Evolutionary conservation across 495 filamentous ascomycete genomes (phyloP).

Genomic region (Tricharina praecox): DNA sequence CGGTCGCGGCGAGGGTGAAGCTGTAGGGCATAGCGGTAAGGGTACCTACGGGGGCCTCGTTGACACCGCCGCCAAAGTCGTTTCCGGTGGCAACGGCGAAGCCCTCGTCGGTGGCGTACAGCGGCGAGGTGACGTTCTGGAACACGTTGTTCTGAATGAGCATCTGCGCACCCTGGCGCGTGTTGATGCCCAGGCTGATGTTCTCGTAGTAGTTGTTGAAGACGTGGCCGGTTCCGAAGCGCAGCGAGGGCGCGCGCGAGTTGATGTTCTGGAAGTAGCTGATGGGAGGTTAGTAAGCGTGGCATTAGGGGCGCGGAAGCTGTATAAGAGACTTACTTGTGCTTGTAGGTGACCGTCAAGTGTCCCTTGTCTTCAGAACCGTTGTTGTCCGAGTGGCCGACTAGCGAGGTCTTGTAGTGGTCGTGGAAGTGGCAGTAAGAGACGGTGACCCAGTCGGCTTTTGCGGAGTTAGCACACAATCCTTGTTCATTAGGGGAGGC

Average conservation of each 20-base stretch:
- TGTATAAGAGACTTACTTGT: too few relatives aligned
- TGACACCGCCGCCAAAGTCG: constrained; percentile 39
- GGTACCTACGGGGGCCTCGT: constrained; percentile 34
- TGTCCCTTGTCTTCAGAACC: constrained; percentile 33
- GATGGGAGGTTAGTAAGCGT: too few relatives aligned
- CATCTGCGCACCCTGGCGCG: constrained; percentile 45
- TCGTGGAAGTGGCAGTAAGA: constrained; percentile 36
- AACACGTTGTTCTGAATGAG: constrained; percentile 47
- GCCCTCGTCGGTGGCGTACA: constrained; percentile 40
- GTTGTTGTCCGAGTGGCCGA: constrained; percentile 43
- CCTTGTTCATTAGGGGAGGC: background rate
- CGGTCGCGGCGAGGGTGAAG: constrained; percentile 33
- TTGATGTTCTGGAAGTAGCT: constrained; percentile 44
- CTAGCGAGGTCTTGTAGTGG: constrained; percentile 48
- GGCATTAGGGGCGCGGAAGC: too few relatives aligned
- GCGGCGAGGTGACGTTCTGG: constrained; percentile 30
- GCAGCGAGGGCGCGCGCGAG: constrained; percentile 41
- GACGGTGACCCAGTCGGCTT: constrained; percentile 35
- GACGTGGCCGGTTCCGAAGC: constrained; percentile 44
- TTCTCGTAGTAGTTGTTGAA: constrained; percentile 33
- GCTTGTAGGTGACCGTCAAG: constrained; percentile 42
- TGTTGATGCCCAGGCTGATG: constrained; percentile 44
- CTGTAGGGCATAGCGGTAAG: constrained; percentile 36
- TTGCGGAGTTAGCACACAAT: background rate
- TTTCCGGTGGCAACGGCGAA: constrained; percentile 39